phyloP scores from a whole-genome alignment of 176 grass and related monocot genomes.

The Eremochloa ophiuroides region DNA sequence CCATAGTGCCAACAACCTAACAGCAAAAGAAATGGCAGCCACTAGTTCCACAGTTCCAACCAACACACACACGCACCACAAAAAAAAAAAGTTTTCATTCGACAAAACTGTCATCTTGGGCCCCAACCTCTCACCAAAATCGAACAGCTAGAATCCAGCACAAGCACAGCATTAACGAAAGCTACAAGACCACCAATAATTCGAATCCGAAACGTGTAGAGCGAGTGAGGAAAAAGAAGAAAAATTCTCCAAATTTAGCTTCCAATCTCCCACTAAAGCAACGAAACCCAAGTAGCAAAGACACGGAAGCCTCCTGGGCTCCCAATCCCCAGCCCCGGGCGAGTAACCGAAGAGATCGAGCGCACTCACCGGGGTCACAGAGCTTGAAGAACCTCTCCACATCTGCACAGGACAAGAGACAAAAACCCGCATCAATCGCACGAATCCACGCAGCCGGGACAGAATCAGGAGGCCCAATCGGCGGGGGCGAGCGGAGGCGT shows the following conservation, averaged over 20 bases:
- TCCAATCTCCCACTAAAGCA: constrained; percentile 31
- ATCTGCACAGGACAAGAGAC: constrained; percentile 51
- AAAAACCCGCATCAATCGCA: constrained; percentile 9
- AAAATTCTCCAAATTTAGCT: constrained; percentile 30
- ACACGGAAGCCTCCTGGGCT: background rate
- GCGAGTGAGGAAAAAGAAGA: background rate
- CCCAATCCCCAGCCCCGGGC: background rate
- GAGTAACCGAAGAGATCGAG: constrained; percentile 34
- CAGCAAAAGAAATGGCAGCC: constrained; percentile 3
- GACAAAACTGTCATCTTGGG: background rate
- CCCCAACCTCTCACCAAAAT: constrained; percentile 22
- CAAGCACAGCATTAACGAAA: constrained; percentile 7
- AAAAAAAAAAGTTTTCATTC: background rate
- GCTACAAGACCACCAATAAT: constrained; percentile 27
- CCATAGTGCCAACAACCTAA: constrained; percentile 27
- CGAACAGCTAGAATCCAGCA: constrained; percentile 18
- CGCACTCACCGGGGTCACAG: constrained; percentile 83
- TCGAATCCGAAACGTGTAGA: background rate
- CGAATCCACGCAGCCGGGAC: background rate
- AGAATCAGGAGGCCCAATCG: background rate
- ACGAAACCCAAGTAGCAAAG: constrained; percentile 5
- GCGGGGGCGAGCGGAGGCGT: background rate
- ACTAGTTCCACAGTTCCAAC: constrained; percentile 23
- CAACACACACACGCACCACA: background rate
- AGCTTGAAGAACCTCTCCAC: constrained; percentile 94